Evolutionary conservation across 2,329 filamentous ascomycete genomes (phyloP).

Genomic region (Colletotrichum navitas): DNA sequence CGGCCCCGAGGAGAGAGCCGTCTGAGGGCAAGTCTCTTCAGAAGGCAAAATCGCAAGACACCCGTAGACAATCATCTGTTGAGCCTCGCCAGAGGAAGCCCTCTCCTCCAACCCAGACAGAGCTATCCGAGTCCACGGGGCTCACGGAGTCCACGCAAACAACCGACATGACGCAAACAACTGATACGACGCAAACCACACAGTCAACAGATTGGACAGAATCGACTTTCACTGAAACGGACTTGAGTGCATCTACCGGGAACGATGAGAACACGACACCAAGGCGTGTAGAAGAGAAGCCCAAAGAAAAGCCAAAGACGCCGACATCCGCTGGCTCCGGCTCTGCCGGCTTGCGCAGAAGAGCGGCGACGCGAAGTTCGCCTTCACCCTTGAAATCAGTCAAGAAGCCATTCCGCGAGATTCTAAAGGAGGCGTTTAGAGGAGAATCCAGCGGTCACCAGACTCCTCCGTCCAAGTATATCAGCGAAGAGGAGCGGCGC

Average conservation of each 20-base stretch:
- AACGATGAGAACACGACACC: slow-evolving; percentile 35
- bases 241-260: slow-evolving; percentile 34
- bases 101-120: slow-evolving; percentile 45
- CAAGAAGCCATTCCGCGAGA: slow-evolving; percentile 68
- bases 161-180: slow-evolving; percentile 36
- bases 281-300: slow-evolving; percentile 34
- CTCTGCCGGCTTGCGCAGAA: slow-evolving; percentile 62
- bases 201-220: slow-evolving; percentile 38
- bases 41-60: slow-evolving; percentile 43
- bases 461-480: slow-evolving; percentile 61
- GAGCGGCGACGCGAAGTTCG: slow-evolving; percentile 65
- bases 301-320: slow-evolving; percentile 47
- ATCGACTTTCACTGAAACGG: slow-evolving; percentile 30
- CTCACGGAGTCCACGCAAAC: slow-evolving; percentile 36
- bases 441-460: slow-evolving; percentile 68
- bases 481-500: slow-evolving; percentile 59
- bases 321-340: slow-evolving; percentile 54
- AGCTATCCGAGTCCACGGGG: slow-evolving; percentile 40
- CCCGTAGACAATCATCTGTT: slow-evolving; percentile 46
- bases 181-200: slow-evolving; percentile 32
- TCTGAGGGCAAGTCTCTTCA: slow-evolving; percentile 49
- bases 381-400: slow-evolving; percentile 63
- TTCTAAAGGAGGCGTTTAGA: slow-evolving; percentile 71
- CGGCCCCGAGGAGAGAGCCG: slow-evolving; percentile 49
- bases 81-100: slow-evolving; percentile 44